A percentile compares a stretch with the other conserved stretches of the same genome.
phyloP scores from a whole-genome alignment of 2,329 filamentous ascomycete genomes.

The Fusarium ramigenum region DNA sequence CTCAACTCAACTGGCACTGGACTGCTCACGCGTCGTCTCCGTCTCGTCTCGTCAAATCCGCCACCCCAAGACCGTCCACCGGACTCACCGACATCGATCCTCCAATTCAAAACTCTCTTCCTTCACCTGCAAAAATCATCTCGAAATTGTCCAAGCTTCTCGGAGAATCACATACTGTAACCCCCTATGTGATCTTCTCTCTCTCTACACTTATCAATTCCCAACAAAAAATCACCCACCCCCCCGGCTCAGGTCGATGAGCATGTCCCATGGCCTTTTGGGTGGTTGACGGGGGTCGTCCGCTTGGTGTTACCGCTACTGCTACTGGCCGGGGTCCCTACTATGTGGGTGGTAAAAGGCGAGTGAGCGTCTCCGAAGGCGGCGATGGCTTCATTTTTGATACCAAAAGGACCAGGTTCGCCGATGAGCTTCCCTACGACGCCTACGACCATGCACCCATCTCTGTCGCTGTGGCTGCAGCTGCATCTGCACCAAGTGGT shows the following conservation, averaged over 20 bases:
- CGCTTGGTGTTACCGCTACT: slow-evolving; percentile 40
- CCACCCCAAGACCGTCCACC: slow-evolving; percentile 17
- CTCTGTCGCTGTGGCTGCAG: background rate
- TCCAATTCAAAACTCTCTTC: background rate
- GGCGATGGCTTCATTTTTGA: slow-evolving; percentile 42
- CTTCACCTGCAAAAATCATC: slow-evolving; percentile 6
- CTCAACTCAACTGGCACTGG: slow-evolving; percentile 2
- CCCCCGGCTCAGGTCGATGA: slow-evolving; percentile 39
- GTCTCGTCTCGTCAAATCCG: slow-evolving; percentile 30
- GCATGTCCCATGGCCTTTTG: slow-evolving; percentile 54
- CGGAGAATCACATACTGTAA: background rate
- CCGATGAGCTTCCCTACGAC: slow-evolving; percentile 27
- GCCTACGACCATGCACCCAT: slow-evolving; percentile 15
- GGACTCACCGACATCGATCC: slow-evolving; percentile 33
- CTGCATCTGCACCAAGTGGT: slow-evolving; percentile 12
- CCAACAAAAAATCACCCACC: slow-evolving; percentile 19
- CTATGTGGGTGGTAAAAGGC: slow-evolving; percentile 51
- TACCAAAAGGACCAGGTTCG: slow-evolving; percentile 38
- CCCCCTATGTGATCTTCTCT: slow-evolving; percentile 20
- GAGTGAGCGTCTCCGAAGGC: slow-evolving; percentile 49
- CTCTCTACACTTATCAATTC: slow-evolving; percentile 19
- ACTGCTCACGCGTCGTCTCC: slow-evolving; percentile 33
- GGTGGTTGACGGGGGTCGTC: slow-evolving; percentile 49
- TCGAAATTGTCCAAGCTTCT: background rate
- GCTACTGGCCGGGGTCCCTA: slow-evolving; percentile 40